A percentile compares a stretch with the other conserved stretches of the same genome.
phyloP scores from a whole-genome alignment of 2,329 filamentous ascomycete genomes.

The Pseudogymnoascus sp. region DNA sequence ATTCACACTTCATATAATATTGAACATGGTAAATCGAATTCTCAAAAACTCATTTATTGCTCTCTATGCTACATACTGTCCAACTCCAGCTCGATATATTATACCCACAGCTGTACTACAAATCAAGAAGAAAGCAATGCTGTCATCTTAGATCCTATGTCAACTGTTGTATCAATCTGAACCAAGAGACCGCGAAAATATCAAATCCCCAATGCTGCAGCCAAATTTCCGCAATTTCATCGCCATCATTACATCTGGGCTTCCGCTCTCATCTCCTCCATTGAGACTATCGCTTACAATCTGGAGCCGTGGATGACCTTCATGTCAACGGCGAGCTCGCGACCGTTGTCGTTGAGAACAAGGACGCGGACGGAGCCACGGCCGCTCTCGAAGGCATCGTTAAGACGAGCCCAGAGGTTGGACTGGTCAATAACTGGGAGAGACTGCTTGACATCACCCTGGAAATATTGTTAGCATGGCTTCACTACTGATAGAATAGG shows the following conservation, averaged over 20 bases:
- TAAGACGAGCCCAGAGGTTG: constrained; percentile 72
- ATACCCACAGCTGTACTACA: constrained; percentile 4
- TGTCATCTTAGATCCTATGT: not conserved
- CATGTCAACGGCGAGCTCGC: constrained; percentile 96
- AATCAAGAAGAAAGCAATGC: constrained; percentile 7
- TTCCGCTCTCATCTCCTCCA: constrained; percentile 9
- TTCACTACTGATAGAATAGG: not conserved
- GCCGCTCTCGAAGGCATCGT: constrained; percentile 78
- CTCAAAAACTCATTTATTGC: constrained; percentile 8
- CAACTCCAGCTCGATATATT: constrained; percentile 7
- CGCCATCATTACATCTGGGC: constrained; percentile 4
- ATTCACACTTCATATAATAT: not conserved
- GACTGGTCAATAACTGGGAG: constrained; percentile 93
- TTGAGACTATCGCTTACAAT: constrained; percentile 39
- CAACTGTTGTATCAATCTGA: constrained; percentile 2
- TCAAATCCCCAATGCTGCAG: constrained; percentile 2
- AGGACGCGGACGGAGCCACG: constrained; percentile 90
- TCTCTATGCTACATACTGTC: constrained; percentile 7
- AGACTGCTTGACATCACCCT: constrained; percentile 91
- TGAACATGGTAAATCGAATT: not conserved
- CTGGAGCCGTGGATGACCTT: constrained; percentile 86
- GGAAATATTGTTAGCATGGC: not conserved
- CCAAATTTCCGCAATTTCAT: constrained; percentile 8
- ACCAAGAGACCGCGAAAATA: constrained; percentile 8
- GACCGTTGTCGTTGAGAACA: constrained; percentile 86